These are phyloP conservation scores for Lindgomyces ingoldianus DNA, from an alignment of 495 filamentous ascomycete species.

Conservation along the genomic window DNA sequence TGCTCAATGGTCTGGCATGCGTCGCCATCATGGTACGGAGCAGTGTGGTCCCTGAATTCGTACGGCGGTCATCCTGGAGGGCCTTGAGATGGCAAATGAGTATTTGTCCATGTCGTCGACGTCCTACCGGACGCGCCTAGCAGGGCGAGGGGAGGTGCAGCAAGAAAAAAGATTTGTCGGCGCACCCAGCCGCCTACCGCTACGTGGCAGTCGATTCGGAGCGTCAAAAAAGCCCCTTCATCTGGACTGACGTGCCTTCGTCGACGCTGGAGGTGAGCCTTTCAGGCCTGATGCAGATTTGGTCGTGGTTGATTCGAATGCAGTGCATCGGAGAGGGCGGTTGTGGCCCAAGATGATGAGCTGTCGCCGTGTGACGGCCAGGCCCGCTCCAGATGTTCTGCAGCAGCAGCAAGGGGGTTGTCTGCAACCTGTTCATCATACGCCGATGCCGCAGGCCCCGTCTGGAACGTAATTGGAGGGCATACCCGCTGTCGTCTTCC, in stretches of 20 bases:
- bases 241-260: slow-evolving; percentile 17
- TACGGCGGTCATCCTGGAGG: slow-evolving; percentile 33
- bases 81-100: slow-evolving; percentile 33
- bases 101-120: slow-evolving; percentile 30
- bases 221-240: slow-evolving; percentile 20
- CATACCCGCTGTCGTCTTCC: slow-evolving; percentile 15
- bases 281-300: slow-evolving; percentile 25
- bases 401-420: slow-evolving; percentile 26
- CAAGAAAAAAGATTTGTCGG: slow-evolving; percentile 21
- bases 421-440: slow-evolving; percentile 28
- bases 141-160: slow-evolving; percentile 27
- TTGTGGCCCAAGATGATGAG: slow-evolving; percentile 30
- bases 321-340: slow-evolving; percentile 29
- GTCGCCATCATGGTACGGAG: slow-evolving; percentile 27
- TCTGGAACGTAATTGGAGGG: slow-evolving; percentile 23
- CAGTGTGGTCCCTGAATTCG: slow-evolving; percentile 12
- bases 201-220: slow-evolving; percentile 34
- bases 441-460: slow-evolving; percentile 1
- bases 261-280: slow-evolving; percentile 13
- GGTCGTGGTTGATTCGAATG: slow-evolving; percentile 34
- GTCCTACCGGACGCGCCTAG: slow-evolving; percentile 21
- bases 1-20: slow-evolving; percentile 10
- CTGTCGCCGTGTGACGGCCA: slow-evolving; percentile 30
- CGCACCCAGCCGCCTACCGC: slow-evolving; percentile 15
- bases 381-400: slow-evolving; percentile 29